Evolutionary conservation across 305 asterid genomes (phyloP), one percentile per base, ranked within the genome.

Genomic region (Plantago lanceolata): DNA sequence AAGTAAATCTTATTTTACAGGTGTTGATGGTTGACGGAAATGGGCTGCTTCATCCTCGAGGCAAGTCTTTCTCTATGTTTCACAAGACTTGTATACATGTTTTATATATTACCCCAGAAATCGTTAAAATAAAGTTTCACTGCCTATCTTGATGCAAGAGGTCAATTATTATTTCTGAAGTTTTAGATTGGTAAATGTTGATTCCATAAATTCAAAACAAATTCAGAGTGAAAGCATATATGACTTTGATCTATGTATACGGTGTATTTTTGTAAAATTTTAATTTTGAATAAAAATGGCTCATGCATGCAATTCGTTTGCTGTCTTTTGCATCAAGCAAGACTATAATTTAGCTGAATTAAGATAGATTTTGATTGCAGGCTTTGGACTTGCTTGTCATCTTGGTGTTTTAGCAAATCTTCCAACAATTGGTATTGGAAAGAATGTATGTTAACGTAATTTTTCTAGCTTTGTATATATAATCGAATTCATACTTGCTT

Each of bases 21-120:
- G 76, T 91, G 28, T 66, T 88, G 71, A 88, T 88, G 96, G 97
- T 88, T 62, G 97, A 91, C 18, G 97, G 97, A 57, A 91, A 91
- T 52, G 97, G 97, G 51, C 57, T 88, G 66, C 96, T 91, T 73
- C 97, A 91, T 79, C 97, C 97, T 66, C 88, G 88, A 81, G 97
- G 97, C 82, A 75, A 82, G 91, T 74, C 57, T 18, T 64, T 60
- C 68, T 63, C 29, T 69, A 56, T 37, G 63, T 48, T 60, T 57
- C 37, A 54, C 28, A 43, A 19, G 68, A 24, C 28, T n/a, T n/a
- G n/a, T n/a, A n/a, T n/a, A n/a, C n/a, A n/a, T 24, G 28, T 24
- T 24, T 3, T 24, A 24, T 24, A 24, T 24, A 24, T 24, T 24
- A 24, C 28, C 28, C 28, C 28, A 1, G 28, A 24, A 24, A 24